These are phyloP conservation scores for Neonectria hederae DNA, from an alignment of 2,329 filamentous ascomycete genomes.

Conservation along the genomic window DNA sequence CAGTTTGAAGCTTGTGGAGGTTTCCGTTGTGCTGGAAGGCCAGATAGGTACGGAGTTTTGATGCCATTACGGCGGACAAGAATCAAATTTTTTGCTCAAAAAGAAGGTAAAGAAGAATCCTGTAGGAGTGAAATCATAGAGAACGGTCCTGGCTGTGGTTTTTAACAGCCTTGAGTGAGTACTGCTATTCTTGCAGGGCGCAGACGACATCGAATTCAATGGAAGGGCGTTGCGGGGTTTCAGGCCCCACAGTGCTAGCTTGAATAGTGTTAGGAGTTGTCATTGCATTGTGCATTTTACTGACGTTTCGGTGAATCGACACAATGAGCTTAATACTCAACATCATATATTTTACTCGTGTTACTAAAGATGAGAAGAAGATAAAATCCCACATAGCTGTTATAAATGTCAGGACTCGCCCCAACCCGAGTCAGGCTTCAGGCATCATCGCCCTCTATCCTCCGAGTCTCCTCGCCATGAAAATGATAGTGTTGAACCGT, in stretches of 20 bases:
- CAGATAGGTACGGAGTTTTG: constrained; percentile 42
- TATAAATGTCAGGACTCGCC: background rate
- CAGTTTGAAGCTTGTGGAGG: constrained; percentile 54
- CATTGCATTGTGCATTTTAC: too few species aligned
- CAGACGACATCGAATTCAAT: background rate
- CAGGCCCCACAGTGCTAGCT: background rate
- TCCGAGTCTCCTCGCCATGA: background rate
- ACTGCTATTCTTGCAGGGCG: background rate
- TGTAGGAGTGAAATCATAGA: background rate
- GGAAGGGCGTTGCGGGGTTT: background rate
- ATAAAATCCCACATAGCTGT: background rate
- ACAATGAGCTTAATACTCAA: background rate
- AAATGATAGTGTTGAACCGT: background rate
- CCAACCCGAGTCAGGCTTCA: background rate
- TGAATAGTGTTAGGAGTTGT: too few species aligned
- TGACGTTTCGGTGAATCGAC: too few species aligned
- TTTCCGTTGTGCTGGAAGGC: constrained; percentile 57
- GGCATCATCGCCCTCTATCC: too few species aligned
- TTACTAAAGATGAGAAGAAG: background rate
- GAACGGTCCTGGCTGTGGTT: background rate
- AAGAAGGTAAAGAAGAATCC: background rate
- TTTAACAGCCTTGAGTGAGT: background rate
- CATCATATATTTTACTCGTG: background rate
- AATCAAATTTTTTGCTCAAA: too few species aligned
- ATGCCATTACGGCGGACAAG: constrained; percentile 30